Evolutionary conservation across 331 rosid genomes (phyloP), one percentile per base, ranked within the genome.

Genomic region (Phaseolus coccineus): DNA sequence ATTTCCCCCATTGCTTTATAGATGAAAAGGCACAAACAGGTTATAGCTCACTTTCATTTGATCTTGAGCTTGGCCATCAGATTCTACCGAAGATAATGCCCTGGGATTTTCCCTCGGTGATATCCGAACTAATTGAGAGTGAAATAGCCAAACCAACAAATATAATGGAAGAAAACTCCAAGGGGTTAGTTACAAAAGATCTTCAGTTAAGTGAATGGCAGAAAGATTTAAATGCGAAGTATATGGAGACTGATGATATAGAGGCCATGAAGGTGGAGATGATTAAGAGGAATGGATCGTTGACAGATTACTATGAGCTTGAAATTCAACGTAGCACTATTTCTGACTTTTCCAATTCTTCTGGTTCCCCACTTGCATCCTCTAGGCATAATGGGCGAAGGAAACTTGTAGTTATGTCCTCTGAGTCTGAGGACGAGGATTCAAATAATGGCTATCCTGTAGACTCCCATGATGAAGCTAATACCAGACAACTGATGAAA

Each of bases 361-460:
- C 85, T 69, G 89, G 87, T 39, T 69, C 84, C 80, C 88, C 90
- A 40, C 74, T 81, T 75, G 51, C 88, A n/a, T 85, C 82, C 64
- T 61, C 82, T 53, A 68, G 73, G 80, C 83, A 52, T 55, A 81
- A 75, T 80, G 81, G 72, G 51, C 87, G 91, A 48, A 90, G 90
- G 87, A 90, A 89, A 89, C 91, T 85, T 83, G 81, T 87, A 72
- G 89, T 91, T 16, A 81, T 90, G 87, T 91, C 97, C 73, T 94
- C 97, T 85, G 98, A 90, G 87, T 96, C 99, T 65, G 99, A 96
- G 85, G 96, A 90, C 35, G 97, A 86, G 55, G 66, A 79, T 74
- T 71, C 82, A 47, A 76, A 70, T 71, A 79, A 52, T 71, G 79
- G 37, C 42, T 50, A 69, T 53, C 79, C 70, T 65, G 73, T 15